A percentile compares a stretch with the other conserved stretches of the same genome.
Conservation (phyloP, 2,329 filamentous ascomycete genomes). For the Aspergillus glaucus region DNA sequence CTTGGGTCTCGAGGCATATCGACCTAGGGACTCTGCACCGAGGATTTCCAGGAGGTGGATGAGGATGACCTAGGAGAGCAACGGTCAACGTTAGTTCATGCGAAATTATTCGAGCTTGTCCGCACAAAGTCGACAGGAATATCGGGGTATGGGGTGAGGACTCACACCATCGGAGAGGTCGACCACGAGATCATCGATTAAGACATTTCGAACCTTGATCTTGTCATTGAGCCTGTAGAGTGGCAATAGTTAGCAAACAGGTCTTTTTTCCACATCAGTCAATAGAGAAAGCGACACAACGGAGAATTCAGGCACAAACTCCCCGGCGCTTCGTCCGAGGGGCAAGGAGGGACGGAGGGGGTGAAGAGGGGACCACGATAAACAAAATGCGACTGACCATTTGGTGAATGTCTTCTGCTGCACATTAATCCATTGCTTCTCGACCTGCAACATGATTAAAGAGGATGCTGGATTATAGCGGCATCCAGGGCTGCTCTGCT, state of each 20-base stretch:
- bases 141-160: slow-evolving; percentile 19
- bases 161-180: slow-evolving; percentile 91
- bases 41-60: slow-evolving; percentile 97
- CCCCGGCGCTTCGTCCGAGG: not conserved
- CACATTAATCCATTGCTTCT: slow-evolving; percentile 65
- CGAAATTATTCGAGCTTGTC: not conserved
- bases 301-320: not conserved
- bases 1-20: slow-evolving; percentile 94
- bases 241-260: not conserved
- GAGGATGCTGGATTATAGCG: slow-evolving; percentile 6
- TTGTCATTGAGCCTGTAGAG: slow-evolving; percentile 84
- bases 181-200: slow-evolving; percentile 77
- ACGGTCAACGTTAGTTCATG: not conserved
- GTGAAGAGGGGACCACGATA: not conserved
- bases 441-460: slow-evolving; percentile 42
- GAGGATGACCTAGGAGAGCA: slow-evolving; percentile 65
- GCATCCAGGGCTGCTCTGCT: slow-evolving; percentile 25
- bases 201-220: slow-evolving; percentile 67
- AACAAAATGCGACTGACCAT: slow-evolving; percentile 53
- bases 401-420: slow-evolving; percentile 99
- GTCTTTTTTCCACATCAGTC: not conserved
- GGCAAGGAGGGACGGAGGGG: not conserved
- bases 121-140: not conserved
- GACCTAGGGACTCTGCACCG: slow-evolving; percentile 86
- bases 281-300: not conserved